phyloP scores from a whole-genome alignment of 192 early-diverging fungal species.

The Geranomyces variabilis region DNA sequence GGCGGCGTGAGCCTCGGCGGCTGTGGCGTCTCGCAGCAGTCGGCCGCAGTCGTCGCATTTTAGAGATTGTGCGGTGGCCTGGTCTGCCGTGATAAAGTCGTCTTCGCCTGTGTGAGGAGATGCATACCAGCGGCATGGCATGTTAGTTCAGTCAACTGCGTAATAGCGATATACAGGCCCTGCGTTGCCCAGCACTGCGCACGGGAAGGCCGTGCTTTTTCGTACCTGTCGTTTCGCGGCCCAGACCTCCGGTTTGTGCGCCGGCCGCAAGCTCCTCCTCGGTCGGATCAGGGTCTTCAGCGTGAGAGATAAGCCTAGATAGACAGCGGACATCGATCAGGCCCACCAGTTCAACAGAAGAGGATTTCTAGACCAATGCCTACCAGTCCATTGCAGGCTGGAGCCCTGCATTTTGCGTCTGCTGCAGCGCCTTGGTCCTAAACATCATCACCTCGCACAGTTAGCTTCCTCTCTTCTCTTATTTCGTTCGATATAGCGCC shows the following conservation, averaged over 20 bases:
- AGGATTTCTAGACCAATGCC: not conserved
- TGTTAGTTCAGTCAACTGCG: slow-evolving; percentile 16
- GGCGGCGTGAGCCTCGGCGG: slow-evolving; percentile 77
- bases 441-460: too few species aligned
- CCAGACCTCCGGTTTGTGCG: slow-evolving; percentile 14
- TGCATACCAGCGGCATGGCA: not conserved
- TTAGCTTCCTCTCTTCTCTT: too few species aligned
- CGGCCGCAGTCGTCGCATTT: slow-evolving; percentile 82
- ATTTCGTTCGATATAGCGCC: not conserved
- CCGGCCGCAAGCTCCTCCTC: slow-evolving; percentile 46
- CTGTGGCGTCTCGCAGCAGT: slow-evolving; percentile 74
- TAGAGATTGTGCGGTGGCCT: slow-evolving; percentile 78
- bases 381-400: slow-evolving; percentile 87
- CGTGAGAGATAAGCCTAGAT: slow-evolving; percentile 68
- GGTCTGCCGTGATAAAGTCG: slow-evolving; percentile 68
- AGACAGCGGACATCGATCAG: too few species aligned
- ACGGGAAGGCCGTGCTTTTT: not conserved
- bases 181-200: slow-evolving; percentile 28
- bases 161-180: not conserved
- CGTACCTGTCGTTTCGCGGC: slow-evolving; percentile 12
- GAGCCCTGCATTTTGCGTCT: slow-evolving; percentile 73
- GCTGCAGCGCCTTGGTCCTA: slow-evolving; percentile 62
- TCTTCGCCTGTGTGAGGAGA: slow-evolving; percentile 44
- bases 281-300: slow-evolving; percentile 68
- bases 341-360: too few species aligned